A percentile compares a stretch with the other conserved stretches of the same genome.
Evolutionary conservation across 208 protist species (phyloP).

Genomic region (Zelonia costaricensis): DNA sequence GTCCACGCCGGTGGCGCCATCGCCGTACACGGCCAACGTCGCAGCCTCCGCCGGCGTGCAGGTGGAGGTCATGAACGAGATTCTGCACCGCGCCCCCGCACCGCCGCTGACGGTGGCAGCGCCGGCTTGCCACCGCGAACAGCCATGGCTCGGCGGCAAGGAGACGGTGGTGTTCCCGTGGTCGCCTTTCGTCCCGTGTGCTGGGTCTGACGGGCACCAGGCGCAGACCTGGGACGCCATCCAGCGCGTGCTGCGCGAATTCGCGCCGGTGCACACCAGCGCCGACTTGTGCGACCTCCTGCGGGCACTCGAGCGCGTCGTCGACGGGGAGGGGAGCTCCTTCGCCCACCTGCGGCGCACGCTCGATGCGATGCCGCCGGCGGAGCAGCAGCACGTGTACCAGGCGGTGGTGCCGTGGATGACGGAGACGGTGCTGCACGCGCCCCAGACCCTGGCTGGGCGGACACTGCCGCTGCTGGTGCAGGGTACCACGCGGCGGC

Average conservation of each 20-base stretch:
- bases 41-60: background rate
- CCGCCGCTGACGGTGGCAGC: background rate
- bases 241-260: constrained; percentile 13
- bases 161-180: constrained; percentile 48
- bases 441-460: constrained; percentile 22
- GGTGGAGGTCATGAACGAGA: no score
- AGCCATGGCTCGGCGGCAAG: constrained; percentile 9
- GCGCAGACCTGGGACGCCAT: constrained; percentile 34
- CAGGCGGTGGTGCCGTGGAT: constrained; percentile 64
- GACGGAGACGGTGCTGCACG: constrained; percentile 33
- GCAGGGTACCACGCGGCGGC: constrained; percentile 20
- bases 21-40: background rate
- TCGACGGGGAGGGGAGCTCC: constrained; percentile 3
- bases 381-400: constrained; percentile 43
- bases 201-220: background rate
- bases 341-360: constrained; percentile 31
- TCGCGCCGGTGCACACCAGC: background rate
- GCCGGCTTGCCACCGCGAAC: background rate
- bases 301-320: constrained; percentile 7
- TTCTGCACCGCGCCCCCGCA: no score
- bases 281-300: constrained; percentile 40
- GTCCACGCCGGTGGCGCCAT: background rate
- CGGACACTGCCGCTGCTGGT: constrained; percentile 27
- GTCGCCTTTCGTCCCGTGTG: constrained; percentile 10
- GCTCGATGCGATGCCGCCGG: constrained; percentile 18